Percentiles rank a stretch among this genome's conserved stretches.
These are phyloP conservation scores for Fusarium sp. DNA, from an alignment of 2,329 filamentous ascomycete genomes.

Conservation along the genomic window DNA sequence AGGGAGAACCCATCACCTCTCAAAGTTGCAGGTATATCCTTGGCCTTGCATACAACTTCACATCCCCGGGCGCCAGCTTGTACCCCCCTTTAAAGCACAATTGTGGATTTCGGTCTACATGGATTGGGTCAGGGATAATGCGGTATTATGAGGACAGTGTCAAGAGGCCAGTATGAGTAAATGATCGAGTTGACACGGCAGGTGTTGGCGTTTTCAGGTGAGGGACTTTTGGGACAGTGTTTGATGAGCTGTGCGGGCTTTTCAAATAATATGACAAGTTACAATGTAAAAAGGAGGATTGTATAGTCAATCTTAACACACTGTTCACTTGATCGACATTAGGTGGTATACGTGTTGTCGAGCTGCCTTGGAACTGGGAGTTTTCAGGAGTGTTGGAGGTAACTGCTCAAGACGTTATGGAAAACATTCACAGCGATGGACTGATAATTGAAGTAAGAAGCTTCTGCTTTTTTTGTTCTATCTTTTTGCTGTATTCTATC, in stretches of 20 bases:
- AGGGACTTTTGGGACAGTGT: slow-evolving; percentile 5
- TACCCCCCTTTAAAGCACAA: background rate
- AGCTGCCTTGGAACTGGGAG: background rate
- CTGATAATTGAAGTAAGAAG: background rate
- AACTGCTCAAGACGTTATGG: background rate
- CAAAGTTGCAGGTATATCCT: background rate
- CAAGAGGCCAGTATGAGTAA: background rate
- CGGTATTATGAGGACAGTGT: background rate
- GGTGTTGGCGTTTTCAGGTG: background rate
- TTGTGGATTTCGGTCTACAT: slow-evolving; percentile 5
- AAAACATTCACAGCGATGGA: background rate
- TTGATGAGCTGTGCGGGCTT: slow-evolving; percentile 2
- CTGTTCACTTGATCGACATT: background rate
- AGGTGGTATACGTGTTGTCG: background rate
- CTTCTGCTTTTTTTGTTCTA: slow-evolving; percentile 12
- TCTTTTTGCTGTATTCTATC: slow-evolving; percentile 32
- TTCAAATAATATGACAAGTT: background rate
- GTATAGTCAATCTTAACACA: background rate
- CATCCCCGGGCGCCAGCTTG: background rate
- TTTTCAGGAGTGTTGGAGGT: background rate
- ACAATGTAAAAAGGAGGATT: background rate
- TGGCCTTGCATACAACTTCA: background rate
- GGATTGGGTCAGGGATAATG: background rate
- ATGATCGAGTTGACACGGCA: background rate
- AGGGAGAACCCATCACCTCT: background rate